A percentile compares a stretch with the other conserved stretches of the same genome.
These are phyloP conservation scores for Boletus reticulatus DNA, from an alignment of 768 basidiomycete species.

Conservation along the genomic window DNA sequence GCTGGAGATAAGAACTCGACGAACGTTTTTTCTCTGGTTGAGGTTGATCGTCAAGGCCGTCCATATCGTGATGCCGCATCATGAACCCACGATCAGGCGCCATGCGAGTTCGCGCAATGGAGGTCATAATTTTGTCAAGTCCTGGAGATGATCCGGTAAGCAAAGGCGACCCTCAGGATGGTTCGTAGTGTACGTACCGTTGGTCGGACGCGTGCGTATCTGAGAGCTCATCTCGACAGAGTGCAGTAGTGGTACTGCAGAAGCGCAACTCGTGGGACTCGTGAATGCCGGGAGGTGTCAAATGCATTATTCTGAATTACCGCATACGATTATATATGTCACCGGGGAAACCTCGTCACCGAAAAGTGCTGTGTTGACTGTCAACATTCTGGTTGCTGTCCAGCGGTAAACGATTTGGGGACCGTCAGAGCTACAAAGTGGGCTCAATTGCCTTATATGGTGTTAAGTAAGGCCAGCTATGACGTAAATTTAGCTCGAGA, in stretches of 20 bases:
- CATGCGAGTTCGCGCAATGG: constrained; percentile 4
- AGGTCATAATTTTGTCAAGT: constrained; percentile 8
- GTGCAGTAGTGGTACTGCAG: background rate
- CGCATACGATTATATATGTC: background rate
- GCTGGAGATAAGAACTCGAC: background rate
- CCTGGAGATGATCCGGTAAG: constrained; percentile 2
- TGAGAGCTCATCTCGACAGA: too few species aligned
- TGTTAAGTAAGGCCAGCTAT: too few species aligned
- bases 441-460: too few species aligned
- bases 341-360: too few species aligned
- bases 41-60: constrained; percentile 3
- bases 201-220: background rate
- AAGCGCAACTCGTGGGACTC: background rate
- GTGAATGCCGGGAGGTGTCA: background rate
- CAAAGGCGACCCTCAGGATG: background rate
- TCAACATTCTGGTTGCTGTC: too few species aligned
- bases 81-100: constrained; percentile 18
- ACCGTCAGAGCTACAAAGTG: too few species aligned
- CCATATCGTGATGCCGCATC: constrained; percentile 1
- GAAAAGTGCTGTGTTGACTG: background rate
- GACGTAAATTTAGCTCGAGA: too few species aligned
- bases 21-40: constrained; percentile 15
- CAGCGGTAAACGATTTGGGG: too few species aligned
- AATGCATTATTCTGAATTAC: background rate
- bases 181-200: constrained; percentile 2